A percentile compares a stretch with the other conserved stretches of the same genome.
Conservation (phyloP, 345 rosid genomes). For the Populus euphratica region DNA sequence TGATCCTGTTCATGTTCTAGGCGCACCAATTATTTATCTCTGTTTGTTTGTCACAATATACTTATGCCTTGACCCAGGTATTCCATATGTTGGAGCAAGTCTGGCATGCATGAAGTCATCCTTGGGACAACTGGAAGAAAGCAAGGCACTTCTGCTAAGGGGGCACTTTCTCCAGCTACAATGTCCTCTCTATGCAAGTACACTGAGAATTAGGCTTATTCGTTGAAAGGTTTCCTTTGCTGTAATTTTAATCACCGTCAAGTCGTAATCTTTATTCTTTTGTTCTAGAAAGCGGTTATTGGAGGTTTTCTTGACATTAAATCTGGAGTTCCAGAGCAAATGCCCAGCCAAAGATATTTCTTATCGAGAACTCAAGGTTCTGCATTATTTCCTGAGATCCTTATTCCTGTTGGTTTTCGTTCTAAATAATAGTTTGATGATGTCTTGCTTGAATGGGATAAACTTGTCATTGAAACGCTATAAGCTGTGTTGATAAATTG, state of each 20-base stretch:
- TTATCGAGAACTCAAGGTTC: constrained; percentile 82
- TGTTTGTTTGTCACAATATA: constrained; percentile 2
- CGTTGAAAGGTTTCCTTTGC: neutral
- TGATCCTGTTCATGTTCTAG: neutral
- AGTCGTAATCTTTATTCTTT: neutral
- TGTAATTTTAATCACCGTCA: neutral
- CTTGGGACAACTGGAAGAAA: constrained; percentile 94
- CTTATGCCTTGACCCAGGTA: constrained; percentile 47
- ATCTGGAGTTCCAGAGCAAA: constrained; percentile 24
- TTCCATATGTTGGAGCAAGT: constrained; percentile 84
- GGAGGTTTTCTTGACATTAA: constrained; percentile 46
- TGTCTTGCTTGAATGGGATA: neutral
- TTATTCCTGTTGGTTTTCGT: too few species aligned
- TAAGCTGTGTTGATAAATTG: neutral
- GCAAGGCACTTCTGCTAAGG: constrained; percentile 91
- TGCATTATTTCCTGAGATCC: neutral
- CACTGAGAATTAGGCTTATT: constrained; percentile 22
- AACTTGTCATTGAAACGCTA: neutral
- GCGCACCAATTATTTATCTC: constrained; percentile 5
- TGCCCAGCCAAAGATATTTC: constrained; percentile 28
- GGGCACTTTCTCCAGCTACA: constrained; percentile 71
- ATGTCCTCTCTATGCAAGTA: constrained; percentile 88
- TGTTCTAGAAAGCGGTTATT: constrained; percentile 50
- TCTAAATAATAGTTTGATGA: neutral
- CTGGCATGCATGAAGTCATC: constrained; percentile 81